A percentile compares a stretch with the other conserved stretches of the same genome.
Conservation (phyloP, 179 eudicot genomes). For the Beta corolliflora region DNA sequence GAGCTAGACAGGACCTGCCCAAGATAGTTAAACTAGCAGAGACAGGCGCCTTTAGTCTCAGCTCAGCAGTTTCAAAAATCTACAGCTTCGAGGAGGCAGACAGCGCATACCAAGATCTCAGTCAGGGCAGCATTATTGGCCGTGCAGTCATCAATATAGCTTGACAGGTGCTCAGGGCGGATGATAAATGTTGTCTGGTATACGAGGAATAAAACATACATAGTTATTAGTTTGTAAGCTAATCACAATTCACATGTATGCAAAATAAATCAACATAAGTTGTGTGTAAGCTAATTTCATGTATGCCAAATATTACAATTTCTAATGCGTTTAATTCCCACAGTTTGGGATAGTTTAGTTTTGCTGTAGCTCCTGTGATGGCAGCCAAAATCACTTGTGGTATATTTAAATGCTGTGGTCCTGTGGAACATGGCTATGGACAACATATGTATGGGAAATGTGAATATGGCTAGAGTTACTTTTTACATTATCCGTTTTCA, state of each 20-base stretch:
- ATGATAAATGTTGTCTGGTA: neutral
- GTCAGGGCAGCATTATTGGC: constrained; percentile 71
- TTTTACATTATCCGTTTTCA: no score
- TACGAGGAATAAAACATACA: neutral
- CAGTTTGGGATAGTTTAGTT: neutral
- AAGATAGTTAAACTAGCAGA: constrained; percentile 88
- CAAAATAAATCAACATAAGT: neutral
- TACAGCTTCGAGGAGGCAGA: constrained; percentile 78
- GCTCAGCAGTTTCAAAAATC: constrained; percentile 78
- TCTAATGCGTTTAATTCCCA: neutral
- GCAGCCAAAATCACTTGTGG: neutral
- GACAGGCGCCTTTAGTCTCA: constrained; percentile 76
- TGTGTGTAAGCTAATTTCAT: neutral
- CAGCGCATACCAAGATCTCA: constrained; percentile 75
- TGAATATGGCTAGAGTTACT: neutral
- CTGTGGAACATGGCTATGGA: neutral
- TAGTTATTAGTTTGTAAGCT: neutral
- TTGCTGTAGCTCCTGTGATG: neutral
- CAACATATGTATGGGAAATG: neutral
- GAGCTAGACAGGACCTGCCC: constrained; percentile 98
- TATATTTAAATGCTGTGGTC: neutral
- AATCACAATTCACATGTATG: neutral
- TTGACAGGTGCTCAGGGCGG: constrained; percentile 25
- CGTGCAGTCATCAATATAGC: constrained; percentile 90
- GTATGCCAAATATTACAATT: no score